A percentile compares a stretch with the other conserved stretches of the same genome.
Conservation (phyloP, 2,329 filamentous ascomycete species). For the Colletotrichum abscissum region DNA sequence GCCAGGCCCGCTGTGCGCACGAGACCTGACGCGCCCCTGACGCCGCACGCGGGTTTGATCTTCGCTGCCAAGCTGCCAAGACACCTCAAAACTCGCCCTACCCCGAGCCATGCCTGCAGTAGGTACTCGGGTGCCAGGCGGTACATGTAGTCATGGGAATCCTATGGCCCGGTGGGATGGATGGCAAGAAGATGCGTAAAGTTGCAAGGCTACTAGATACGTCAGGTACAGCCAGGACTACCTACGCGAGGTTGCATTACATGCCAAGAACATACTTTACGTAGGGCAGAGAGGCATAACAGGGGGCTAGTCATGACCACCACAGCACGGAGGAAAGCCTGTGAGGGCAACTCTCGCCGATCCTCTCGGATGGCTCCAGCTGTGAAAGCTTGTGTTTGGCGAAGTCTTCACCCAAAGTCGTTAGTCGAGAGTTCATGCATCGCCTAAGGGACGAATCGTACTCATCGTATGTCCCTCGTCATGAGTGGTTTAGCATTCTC, state of each 20-base stretch:
- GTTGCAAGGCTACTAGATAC: not conserved
- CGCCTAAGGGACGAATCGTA: not conserved
- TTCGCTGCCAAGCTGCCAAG: constrained; percentile 29
- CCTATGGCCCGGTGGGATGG: too few species aligned
- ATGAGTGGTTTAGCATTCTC: not conserved
- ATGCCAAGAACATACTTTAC: not conserved
- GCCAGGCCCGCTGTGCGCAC: not conserved
- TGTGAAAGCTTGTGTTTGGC: not conserved
- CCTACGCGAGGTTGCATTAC: constrained; percentile 7
- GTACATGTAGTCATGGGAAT: not conserved
- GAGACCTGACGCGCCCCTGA: constrained; percentile 19
- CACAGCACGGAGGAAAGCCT: not conserved
- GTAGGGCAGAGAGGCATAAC: not conserved
- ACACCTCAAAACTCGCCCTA: constrained; percentile 1
- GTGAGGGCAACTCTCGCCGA: not conserved
- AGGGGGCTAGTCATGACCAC: not conserved
- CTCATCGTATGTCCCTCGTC: not conserved
- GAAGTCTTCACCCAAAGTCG: not conserved
- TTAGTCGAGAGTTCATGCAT: not conserved
- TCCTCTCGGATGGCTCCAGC: not conserved
- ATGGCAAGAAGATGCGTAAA: not conserved
- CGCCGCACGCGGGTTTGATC: constrained; percentile 34
- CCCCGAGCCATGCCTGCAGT: not conserved
- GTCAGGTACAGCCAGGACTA: not conserved
- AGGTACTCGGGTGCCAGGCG: not conserved